A percentile compares a stretch with the other conserved stretches of the same genome.
These are phyloP conservation scores for Dactylellina leptospora DNA, from an alignment of 2,329 filamentous ascomycete species.

Conservation along the genomic window DNA sequence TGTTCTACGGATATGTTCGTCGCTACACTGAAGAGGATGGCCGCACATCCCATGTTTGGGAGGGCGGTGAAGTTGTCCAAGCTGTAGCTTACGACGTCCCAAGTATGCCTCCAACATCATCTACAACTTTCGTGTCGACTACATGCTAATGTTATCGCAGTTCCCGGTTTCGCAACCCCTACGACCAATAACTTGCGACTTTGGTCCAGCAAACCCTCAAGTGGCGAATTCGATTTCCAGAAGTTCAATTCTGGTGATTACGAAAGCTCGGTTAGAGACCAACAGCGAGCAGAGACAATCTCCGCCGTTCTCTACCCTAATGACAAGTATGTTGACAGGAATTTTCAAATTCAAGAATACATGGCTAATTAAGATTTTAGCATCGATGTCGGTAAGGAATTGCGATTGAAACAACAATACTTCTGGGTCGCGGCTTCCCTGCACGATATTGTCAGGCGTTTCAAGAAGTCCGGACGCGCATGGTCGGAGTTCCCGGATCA, in stretches of 20 bases:
- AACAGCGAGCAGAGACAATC: constrained; percentile 98
- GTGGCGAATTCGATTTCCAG: constrained; percentile 98
- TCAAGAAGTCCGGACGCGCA: constrained; percentile 93
- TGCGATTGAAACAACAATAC: constrained; percentile 98
- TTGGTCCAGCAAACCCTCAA: constrained; percentile 97
- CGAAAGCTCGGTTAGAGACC: constrained; percentile 95
- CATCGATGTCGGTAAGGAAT: constrained; percentile 93
- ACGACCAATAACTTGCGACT: constrained; percentile 96
- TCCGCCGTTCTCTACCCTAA: constrained; percentile 97
- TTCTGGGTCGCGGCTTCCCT: constrained; percentile 99
- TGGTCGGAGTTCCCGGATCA: constrained; percentile 95
- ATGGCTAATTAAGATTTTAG: constrained; percentile 63
- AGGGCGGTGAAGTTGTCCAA: constrained; percentile 89
- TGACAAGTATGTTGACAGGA: constrained; percentile 64
- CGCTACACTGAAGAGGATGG: constrained; percentile 80
- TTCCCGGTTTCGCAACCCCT: constrained; percentile 86
- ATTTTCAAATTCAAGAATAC: background rate
- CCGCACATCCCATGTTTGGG: constrained; percentile 79
- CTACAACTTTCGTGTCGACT: too few relatives aligned
- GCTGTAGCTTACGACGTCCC: constrained; percentile 90
- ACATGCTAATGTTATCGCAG: constrained; percentile 62
- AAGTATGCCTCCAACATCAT: constrained; percentile 59
- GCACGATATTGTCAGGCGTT: constrained; percentile 93
- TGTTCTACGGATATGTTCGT: constrained; percentile 89
- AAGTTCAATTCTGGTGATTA: constrained; percentile 99